Base-by-base conservation (phyloP, 2,329 filamentous ascomycete genomes). In the Monascus ruber region DNA sequence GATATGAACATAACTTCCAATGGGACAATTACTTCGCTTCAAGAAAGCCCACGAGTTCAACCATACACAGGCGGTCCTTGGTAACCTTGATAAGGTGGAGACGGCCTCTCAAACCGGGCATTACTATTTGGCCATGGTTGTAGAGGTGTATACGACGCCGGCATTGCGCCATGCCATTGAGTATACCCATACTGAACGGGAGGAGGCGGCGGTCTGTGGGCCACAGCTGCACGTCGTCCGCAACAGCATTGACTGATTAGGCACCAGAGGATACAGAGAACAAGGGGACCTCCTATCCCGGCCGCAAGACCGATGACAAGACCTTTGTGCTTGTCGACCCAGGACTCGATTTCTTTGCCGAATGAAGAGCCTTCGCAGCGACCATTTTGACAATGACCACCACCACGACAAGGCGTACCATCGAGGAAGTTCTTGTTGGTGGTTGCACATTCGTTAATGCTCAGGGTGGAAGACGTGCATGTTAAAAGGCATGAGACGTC, bases 351-450 rank as follows among this genome's bases (percentile, higher is more conserved):
- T 63, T 87, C 79, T 45, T 79, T 80, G 50, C 72, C 71, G 2
- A 84, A 73, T 26, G 76, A 80, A 29, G 77, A 69, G 44, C 85
- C 88, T 51, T 73, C 62, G 64, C 91, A 98, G 49, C 71, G 66
- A 33, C 91, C 91, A 51, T 88, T 89, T 37, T 61, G 58, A 62
- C 91, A 98, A 41, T 69, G 72, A 5, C 91, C 91, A 39, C 85
- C 85, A 11, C 82, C 83, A 38, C 78, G 73, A 58, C 91, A 98
- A 1, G 75, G 68, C 1, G 91, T 96, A 11, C 91, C 91, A 56
- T 98, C 91, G 26, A 96, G 70, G 64, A 94, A 96, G 64, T 93
- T 91, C 58, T 95, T 87, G 58, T 85, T 81, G 65, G 93, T 76
- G 24, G 74, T 74, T 43, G 83, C 80, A 62, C 86, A 94, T 5